Evolutionary conservation across 768 basidiomycete genomes (phyloP).

Genomic region (Polyporus arcularius): DNA sequence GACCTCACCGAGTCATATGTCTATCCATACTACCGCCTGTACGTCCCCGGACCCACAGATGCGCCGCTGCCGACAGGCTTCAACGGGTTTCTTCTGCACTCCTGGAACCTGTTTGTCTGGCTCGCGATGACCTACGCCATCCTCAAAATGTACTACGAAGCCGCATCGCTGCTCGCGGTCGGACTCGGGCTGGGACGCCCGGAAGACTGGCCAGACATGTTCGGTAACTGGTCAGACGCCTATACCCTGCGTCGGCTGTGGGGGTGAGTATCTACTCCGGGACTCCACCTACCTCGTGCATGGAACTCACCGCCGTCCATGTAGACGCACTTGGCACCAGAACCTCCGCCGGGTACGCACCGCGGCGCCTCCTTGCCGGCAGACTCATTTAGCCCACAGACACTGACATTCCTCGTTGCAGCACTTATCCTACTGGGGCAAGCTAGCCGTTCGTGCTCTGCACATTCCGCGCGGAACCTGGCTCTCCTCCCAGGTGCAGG

Average conservation of each 20-base stretch:
- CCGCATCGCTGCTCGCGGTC: constrained; percentile 8
- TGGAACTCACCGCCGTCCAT: neutral
- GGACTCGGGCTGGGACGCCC: constrained; percentile 7
- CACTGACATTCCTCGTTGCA: neutral
- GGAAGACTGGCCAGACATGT: constrained; percentile 20
- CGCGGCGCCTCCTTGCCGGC: neutral
- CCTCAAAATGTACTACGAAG: constrained; percentile 14
- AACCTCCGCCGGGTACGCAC: constrained; percentile 19
- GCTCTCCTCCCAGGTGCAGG: constrained; percentile 22
- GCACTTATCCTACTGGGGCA: constrained; percentile 17
- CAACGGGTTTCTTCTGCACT: constrained; percentile 1
- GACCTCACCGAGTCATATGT: constrained; percentile 13
- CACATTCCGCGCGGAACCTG: constrained; percentile 12
- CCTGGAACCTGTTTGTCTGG: neutral
- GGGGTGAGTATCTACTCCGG: constrained; percentile 12
- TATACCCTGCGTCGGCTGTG: constrained; percentile 25
- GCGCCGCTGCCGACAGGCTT: neutral
- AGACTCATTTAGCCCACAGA: too few species aligned
- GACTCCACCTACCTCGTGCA: neutral
- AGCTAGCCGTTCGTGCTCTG: constrained; percentile 8
- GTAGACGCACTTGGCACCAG: constrained; percentile 24
- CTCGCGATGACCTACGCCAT: constrained; percentile 4
- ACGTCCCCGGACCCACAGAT: neutral
- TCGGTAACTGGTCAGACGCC: constrained; percentile 20
- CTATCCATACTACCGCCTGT: constrained; percentile 3